Evolutionary conservation across 2,329 filamentous ascomycete species (phyloP).

Genomic region (Aspergillus latus): DNA sequence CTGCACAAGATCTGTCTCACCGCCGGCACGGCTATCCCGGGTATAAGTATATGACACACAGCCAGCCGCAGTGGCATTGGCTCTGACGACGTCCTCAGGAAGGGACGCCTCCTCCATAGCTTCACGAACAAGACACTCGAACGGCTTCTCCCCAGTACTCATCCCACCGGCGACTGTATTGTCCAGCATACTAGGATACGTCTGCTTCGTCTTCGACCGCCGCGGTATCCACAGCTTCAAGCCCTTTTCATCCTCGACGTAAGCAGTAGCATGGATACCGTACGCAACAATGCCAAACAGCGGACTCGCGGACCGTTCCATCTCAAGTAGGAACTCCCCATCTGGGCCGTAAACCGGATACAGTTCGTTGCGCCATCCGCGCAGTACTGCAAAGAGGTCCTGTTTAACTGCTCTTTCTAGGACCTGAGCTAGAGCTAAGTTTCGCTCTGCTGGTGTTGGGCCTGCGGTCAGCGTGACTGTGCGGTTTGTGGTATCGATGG

Average conservation of each 20-base stretch:
- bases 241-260: constrained; percentile 57
- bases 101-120: constrained; percentile 86
- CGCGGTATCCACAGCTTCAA: constrained; percentile 83
- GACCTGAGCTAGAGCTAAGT: constrained; percentile 56
- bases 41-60: constrained; percentile 84
- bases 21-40: constrained; percentile 71
- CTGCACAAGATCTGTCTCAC: constrained; percentile 78
- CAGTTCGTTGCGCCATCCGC: constrained; percentile 76
- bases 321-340: constrained; percentile 63
- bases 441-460: constrained; percentile 63
- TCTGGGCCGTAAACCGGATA: constrained; percentile 72
- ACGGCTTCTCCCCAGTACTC: constrained; percentile 73
- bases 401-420: constrained; percentile 67
- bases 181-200: constrained; percentile 88
- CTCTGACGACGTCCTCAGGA: constrained; percentile 66
- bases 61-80: constrained; percentile 60
- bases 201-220: constrained; percentile 74
- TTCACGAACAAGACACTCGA: constrained; percentile 82
- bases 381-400: constrained; percentile 70
- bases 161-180: constrained; percentile 91
- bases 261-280: constrained; percentile 79
- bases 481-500: constrained; percentile 58
- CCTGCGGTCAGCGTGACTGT: constrained; percentile 63
- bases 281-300: constrained; percentile 76
- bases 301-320: constrained; percentile 73